Evolutionary conservation across 805 yeast species (phyloP).

Genomic region (Hanseniaspora clermontiae): DNA sequence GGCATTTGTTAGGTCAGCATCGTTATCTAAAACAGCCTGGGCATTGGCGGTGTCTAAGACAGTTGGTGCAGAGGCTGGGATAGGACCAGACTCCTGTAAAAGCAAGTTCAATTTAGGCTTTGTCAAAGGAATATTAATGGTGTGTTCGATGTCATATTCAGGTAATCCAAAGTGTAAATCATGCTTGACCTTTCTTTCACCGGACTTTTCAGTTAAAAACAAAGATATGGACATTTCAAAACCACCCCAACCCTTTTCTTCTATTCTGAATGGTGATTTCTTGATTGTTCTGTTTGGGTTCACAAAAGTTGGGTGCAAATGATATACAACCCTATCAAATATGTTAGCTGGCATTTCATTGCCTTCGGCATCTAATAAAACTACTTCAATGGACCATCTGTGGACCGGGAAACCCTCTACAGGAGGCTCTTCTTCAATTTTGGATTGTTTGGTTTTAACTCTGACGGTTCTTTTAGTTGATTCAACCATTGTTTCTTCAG

Average conservation of each 20-base stretch:
- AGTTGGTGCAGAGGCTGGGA: conserved; percentile 23
- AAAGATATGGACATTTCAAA: conserved; percentile 76
- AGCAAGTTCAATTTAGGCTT: conserved; percentile 62
- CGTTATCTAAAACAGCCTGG: conserved; percentile 23
- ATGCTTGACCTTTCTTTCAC: conserved; percentile 75
- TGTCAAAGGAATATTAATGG: conserved; percentile 58
- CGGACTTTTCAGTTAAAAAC: conserved; percentile 69
- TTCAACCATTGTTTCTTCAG: conserved; percentile 19
- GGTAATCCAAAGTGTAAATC: conserved; percentile 78
- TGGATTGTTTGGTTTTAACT: conserved; percentile 73
- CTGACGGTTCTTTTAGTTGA: conserved; percentile 62
- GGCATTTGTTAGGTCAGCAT: conserved; percentile 1
- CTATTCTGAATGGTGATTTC: conserved; percentile 72
- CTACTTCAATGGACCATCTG: conserved; percentile 74
- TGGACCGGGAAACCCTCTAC: conserved; percentile 90
- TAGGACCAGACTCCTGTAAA: conserved; percentile 69
- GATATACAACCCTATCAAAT: conserved; percentile 85
- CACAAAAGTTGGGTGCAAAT: conserved; percentile 86
- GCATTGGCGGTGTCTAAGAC: conserved; percentile 22
- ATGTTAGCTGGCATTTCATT: conserved; percentile 73
- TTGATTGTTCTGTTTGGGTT: conserved; percentile 76
- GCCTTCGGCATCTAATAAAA: conserved; percentile 66
- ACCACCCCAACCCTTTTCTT: conserved; percentile 98
- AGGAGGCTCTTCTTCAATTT: conserved; percentile 71
- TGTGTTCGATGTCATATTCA: conserved; percentile 65